phyloP scores from a whole-genome alignment of 2,329 filamentous ascomycete species.

The Sporothrix pallida region DNA sequence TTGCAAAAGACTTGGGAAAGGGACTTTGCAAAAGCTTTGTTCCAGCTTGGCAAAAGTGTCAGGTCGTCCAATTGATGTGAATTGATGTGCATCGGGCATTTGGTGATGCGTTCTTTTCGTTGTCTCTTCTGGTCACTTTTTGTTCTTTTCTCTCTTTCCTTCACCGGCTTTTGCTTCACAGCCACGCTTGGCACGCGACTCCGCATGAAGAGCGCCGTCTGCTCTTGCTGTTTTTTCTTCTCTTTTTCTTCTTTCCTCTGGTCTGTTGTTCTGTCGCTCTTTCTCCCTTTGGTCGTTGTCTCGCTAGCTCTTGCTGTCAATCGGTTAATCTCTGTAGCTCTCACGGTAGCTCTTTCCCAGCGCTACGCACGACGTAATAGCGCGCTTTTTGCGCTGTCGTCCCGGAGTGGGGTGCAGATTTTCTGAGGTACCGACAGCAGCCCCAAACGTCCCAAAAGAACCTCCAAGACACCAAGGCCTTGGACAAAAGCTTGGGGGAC shows the following conservation, averaged over 20 bases:
- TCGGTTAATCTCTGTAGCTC: not conserved
- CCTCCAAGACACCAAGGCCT: not conserved
- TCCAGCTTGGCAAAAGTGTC: not conserved
- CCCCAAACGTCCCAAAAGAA: too few species aligned
- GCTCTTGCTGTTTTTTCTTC: not conserved
- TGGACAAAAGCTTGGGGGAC: slow-evolving; percentile 15
- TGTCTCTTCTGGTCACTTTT: not conserved
- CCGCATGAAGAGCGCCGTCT: not conserved
- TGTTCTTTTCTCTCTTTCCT: not conserved
- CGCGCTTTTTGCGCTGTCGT: slow-evolving; percentile 8
- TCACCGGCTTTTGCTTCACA: slow-evolving; percentile 27
- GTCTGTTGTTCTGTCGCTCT: not conserved
- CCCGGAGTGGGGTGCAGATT: not conserved
- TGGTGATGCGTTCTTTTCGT: not conserved
- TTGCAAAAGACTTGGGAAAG: not conserved
- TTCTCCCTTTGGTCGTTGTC: not conserved
- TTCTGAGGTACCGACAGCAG: too few species aligned
- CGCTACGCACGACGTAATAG: slow-evolving; percentile 23
- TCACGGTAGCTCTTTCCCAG: not conserved
- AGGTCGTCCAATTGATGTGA: not conserved
- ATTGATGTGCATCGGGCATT: not conserved
- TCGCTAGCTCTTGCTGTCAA: not conserved
- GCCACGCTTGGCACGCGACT: slow-evolving; percentile 37
- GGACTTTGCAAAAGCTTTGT: not conserved
- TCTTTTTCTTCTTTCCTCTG: not conserved